Evolutionary conservation across 164 flowering plant species (phyloP).

Genomic region (Macadamia integrifolia): DNA sequence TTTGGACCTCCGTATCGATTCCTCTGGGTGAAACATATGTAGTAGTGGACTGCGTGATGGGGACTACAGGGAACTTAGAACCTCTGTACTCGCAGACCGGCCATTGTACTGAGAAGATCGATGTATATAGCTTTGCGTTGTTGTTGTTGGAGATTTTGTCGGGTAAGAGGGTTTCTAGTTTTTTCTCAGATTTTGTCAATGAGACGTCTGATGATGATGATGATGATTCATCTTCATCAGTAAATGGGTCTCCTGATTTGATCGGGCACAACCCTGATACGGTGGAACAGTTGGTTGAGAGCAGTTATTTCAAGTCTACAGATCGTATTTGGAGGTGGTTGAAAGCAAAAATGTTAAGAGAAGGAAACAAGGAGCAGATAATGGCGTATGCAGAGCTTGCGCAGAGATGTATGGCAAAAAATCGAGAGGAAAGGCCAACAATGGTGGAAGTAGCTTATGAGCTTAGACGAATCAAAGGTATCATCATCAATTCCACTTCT

Average conservation of each 20-base stretch:
- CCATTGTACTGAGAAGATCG: not conserved
- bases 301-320: no score
- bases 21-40: not conserved
- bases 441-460: conserved; percentile 12
- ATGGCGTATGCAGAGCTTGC: conserved; percentile 12
- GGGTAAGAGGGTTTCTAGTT: not conserved
- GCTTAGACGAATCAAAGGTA: conserved; percentile 3
- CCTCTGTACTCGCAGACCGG: not conserved
- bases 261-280: no score
- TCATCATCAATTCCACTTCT: no score
- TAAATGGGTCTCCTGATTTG: no score
- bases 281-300: no score
- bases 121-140: conserved; percentile 6
- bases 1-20: not conserved
- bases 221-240: no score
- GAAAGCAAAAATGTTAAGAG: not conserved
- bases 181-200: no score
- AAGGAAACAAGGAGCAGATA: conserved; percentile 3
- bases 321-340: not conserved
- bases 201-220: no score
- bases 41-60: not conserved
- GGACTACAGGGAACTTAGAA: not conserved
- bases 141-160: conserved; percentile 6
- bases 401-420: conserved; percentile 6
- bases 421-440: conserved; percentile 18